Evolutionary conservation across 768 basidiomycete genomes (phyloP), one percentile per base, ranked within the genome.

Genomic region (Xerocomus potaroensis): DNA sequence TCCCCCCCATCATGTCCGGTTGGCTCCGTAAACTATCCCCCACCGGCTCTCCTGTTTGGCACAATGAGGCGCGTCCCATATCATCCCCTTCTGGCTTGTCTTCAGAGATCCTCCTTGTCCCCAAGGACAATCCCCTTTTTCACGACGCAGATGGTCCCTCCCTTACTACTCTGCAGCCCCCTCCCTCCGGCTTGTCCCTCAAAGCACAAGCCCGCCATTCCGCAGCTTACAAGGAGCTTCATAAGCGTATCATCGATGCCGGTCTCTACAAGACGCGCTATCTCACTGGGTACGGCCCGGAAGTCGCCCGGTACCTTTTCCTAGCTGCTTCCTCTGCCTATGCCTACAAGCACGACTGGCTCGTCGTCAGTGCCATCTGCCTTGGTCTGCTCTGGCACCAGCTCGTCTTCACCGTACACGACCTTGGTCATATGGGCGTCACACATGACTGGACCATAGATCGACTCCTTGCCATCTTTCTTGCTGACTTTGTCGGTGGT

Each of bases 311-410:
- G 31, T 98, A 95, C 66, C 53, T 70, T 15, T 54, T 84, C 7
- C 74, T 96, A 26, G 85, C 77, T 21, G 59, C 65, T 22, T 47
- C 77, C 16, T 82, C 87, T 8, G 78, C 73, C 12, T 72, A 79
- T 56, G 70, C 80, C 11, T 94, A 91, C 65, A 63, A 56, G 42
- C 67, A 76, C 43, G 68, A 67, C 54, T 89, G 87, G 83, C 76
- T 85, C 55, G 66, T 87, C 44, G 62, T 75, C 42, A 91, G 89
- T 49, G 91, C 94, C 3, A 55, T 89, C 39, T 84, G 76, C 55
- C 81, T 98, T 5, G 96, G 96, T 7, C 68, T 92, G 38, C 76
- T 90, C 62, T 98, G 91, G 91, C 96, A 99, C 60, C 96, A 98
- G 62, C 75, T 98, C 45, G 83, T 88, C 29, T 98, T 99, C 67